Percentiles rank a stretch among this genome's conserved stretches.
Conservation (phyloP, 495 filamentous ascomycete species). For the Letharia lupina region DNA sequence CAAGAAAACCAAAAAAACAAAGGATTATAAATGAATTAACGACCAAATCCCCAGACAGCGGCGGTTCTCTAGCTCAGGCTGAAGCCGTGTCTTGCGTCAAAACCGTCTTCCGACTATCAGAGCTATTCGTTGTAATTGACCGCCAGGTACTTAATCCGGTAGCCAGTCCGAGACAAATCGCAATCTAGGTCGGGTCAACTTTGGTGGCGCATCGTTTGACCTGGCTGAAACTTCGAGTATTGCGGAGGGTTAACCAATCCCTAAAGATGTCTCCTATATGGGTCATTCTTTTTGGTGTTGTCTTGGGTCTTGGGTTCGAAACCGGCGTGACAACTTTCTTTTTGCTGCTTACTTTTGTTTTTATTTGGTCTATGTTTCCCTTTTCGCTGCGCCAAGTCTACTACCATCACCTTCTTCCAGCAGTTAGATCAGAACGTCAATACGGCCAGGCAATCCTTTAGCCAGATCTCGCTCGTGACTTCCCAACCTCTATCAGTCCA, state of each 20-base stretch:
- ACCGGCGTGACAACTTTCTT: not conserved
- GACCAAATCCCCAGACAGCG: not conserved
- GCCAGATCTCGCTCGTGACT: not conserved
- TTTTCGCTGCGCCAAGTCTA: too few relatives aligned
- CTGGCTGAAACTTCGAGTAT: constrained; percentile 4
- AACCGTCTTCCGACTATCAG: not conserved
- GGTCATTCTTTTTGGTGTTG: not conserved
- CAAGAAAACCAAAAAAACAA: too few relatives aligned
- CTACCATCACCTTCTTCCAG: not conserved
- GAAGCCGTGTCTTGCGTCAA: not conserved
- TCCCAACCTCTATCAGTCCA: not conserved
- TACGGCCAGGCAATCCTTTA: not conserved
- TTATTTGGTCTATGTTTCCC: not conserved
- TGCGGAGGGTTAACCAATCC: constrained; percentile 9
- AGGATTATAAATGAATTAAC: not conserved
- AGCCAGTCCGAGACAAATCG: constrained; percentile 3
- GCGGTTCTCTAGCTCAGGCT: not conserved
- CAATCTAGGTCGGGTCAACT: constrained; percentile 1
- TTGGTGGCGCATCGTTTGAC: not conserved
- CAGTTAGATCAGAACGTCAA: not conserved
- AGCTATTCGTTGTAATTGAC: constrained; percentile 4
- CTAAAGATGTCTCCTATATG: not conserved
- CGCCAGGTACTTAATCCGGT: constrained; percentile 4
- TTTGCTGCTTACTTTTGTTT: not conserved
- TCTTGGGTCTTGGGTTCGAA: not conserved